Conservation (phyloP, 306 rosid species). For the Quercus robur region DNA sequence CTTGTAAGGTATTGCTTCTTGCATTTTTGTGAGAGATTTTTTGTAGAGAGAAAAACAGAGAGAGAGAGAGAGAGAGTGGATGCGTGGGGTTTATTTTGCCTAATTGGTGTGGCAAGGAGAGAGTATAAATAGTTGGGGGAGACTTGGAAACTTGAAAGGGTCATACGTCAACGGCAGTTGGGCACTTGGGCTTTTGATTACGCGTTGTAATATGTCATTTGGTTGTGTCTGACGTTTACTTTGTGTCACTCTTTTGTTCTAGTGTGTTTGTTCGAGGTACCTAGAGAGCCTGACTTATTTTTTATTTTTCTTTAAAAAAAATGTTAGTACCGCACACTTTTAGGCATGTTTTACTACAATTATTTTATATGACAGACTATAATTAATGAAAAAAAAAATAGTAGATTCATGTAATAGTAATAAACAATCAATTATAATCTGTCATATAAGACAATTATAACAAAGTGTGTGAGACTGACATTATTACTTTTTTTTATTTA, state of each 20-base stretch:
- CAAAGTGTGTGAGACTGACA: too few species aligned
- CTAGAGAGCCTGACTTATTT: neutral
- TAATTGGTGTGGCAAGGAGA: too few species aligned
- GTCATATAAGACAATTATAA: too few species aligned
- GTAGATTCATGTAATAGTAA: rapidly evolving
- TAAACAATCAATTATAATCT: rapidly evolving
- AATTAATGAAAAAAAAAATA: too few species aligned
- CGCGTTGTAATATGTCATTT: conserved; percentile 32
- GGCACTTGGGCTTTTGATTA: conserved; percentile 3
- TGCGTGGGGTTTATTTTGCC: neutral
- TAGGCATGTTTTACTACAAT: too few species aligned
- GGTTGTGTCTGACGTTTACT: conserved; percentile 30
- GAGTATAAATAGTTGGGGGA: conserved; percentile 15
- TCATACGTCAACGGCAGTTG: conserved; percentile 41
- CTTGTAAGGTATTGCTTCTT: conserved; percentile 70
- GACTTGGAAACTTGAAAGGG: conserved; percentile 39
- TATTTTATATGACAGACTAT: rapidly evolving
- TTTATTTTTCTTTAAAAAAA: neutral
- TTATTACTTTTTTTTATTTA: too few species aligned
- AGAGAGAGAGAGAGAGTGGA: neutral
- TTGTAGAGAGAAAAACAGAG: neutral
- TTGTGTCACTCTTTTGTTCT: conserved; percentile 14
- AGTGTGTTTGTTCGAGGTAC: neutral
- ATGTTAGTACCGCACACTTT: rapidly evolving
- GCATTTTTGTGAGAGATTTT: conserved; percentile 30